A percentile compares a stretch with the other conserved stretches of the same genome.
Evolutionary conservation across 192 early-diverging fungal genomes (phyloP).

Genomic region (Irineochytrium annulatum): DNA sequence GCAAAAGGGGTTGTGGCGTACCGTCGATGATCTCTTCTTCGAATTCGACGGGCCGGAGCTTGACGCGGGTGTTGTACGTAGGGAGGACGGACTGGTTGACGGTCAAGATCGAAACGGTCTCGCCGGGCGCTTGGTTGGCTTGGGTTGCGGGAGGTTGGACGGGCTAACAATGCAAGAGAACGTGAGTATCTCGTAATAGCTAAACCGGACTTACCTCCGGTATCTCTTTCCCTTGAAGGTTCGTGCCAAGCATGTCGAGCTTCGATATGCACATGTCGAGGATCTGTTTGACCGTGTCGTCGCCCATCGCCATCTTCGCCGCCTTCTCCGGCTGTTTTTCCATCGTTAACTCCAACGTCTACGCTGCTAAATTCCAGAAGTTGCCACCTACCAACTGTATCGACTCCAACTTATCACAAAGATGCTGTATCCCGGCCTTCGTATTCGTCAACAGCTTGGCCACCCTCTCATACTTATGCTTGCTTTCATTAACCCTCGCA

Average conservation of each 20-base stretch:
- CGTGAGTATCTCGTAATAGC: neutral
- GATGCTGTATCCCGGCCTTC: conserved; percentile 52
- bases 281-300: conserved; percentile 37
- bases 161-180: neutral
- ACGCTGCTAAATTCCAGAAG: neutral
- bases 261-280: conserved; percentile 46
- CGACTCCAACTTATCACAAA: conserved; percentile 53
- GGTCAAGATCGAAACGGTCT: conserved; percentile 45
- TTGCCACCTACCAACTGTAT: conserved; percentile 40
- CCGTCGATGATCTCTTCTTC: conserved; percentile 51
- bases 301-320: conserved; percentile 24
- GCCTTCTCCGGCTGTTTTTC: conserved; percentile 22
- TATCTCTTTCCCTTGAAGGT: conserved; percentile 48
- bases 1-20: conserved; percentile 12
- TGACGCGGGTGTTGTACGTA: conserved; percentile 55
- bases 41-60: conserved; percentile 53
- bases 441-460: conserved; percentile 46
- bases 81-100: conserved; percentile 48
- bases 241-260: conserved; percentile 36
- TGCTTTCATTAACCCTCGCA: conserved; percentile 36
- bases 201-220: conserved; percentile 42
- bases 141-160: conserved; percentile 23
- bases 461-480: conserved; percentile 45
- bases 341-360: neutral
- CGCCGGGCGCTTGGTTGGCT: conserved; percentile 42